phyloP scores from a whole-genome alignment of 345 rosid species.

The Eucalyptus caleyi region DNA sequence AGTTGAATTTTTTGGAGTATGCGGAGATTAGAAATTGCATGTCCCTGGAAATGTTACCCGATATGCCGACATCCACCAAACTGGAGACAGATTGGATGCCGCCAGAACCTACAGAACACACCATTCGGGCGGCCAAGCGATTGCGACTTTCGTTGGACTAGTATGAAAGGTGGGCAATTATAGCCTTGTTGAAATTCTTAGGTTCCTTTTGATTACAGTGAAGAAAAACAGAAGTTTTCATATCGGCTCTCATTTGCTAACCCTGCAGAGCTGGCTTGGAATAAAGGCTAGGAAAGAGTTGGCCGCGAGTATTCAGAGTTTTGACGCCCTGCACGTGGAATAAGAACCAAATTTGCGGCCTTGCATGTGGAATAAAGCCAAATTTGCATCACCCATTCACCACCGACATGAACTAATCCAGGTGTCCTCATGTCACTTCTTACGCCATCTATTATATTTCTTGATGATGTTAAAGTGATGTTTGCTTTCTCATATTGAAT shows the following conservation, averaged over 20 bases:
- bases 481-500: no score
- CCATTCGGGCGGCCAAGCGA: neutral
- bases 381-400: neutral
- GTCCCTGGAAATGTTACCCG: neutral
- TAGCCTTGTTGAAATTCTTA: neutral
- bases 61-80: neutral
- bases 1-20: neutral
- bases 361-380: neutral
- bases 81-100: neutral
- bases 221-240: neutral
- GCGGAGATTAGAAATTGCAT: rapidly evolving
- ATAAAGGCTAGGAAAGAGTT: neutral
- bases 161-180: neutral
- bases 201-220: neutral
- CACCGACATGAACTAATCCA: neutral
- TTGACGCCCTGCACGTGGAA: neutral
- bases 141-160: no score
- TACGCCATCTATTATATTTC: neutral
- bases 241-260: neutral
- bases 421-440: neutral
- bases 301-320: neutral
- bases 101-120: neutral
- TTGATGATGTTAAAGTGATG: no score
- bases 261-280: neutral
- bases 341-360: neutral